Conservation (phyloP, 176 grass and related monocot species). For the Carex littledalei region DNA sequence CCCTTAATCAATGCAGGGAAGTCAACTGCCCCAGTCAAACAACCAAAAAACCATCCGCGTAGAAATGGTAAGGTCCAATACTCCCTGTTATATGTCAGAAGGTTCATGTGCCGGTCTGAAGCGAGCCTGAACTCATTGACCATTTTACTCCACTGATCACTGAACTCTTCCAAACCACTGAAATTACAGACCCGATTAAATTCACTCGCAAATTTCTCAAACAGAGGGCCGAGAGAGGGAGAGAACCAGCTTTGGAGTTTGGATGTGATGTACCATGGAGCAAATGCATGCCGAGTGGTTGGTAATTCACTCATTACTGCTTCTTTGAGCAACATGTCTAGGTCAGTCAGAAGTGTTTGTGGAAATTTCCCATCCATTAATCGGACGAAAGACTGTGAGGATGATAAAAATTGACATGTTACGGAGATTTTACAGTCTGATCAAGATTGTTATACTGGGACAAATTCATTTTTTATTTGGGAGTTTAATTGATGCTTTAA, state of each 20-base stretch:
- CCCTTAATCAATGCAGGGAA: slow-evolving; percentile 24
- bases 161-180: slow-evolving; percentile 35
- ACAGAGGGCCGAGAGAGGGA: slow-evolving; percentile 26
- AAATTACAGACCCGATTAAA: slow-evolving; percentile 34
- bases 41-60: slow-evolving; percentile 44
- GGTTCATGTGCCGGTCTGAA: slow-evolving; percentile 31
- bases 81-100: slow-evolving; percentile 35
- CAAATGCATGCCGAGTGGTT: slow-evolving; percentile 40
- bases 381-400: slow-evolving; percentile 30
- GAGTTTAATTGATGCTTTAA: background rate
- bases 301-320: slow-evolving; percentile 39
- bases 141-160: slow-evolving; percentile 41
- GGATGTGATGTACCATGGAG: slow-evolving; percentile 36
- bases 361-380: slow-evolving; percentile 50
- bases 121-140: slow-evolving; percentile 33
- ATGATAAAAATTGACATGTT: slow-evolving; percentile 9
- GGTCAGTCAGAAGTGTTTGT: slow-evolving; percentile 43
- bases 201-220: slow-evolving; percentile 31
- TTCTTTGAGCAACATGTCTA: slow-evolving; percentile 37
- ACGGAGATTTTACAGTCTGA: background rate
- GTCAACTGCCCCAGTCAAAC: slow-evolving; percentile 18
- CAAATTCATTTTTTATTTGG: background rate
- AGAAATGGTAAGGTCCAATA: slow-evolving; percentile 48
- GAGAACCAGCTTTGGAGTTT: slow-evolving; percentile 45
- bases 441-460: background rate